Evolutionary conservation across 73 alveolate genomes (phyloP), one percentile per base, ranked within the genome.

Genomic region (Uronychia binucleata): DNA sequence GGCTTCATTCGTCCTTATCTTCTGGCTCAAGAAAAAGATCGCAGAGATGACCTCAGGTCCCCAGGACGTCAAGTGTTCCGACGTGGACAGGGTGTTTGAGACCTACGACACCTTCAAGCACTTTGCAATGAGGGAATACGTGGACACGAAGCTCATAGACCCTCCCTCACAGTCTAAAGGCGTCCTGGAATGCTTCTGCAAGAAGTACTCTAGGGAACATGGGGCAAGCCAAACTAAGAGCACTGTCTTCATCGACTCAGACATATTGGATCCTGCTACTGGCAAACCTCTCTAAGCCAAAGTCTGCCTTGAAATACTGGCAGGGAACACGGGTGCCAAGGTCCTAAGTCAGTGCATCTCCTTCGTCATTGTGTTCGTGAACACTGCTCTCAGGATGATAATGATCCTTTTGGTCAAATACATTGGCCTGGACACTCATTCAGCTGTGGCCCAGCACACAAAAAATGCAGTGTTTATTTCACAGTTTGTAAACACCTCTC

Each of bases 401-500:
- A 57, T 88, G 59, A 75, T 88, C 26, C 30, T 26, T 77, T 34
- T 88, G 5, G 59, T 88, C 1, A 46, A 75, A 0, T 74, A 74
- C 60, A 88, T 88, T 34, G 88, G 91, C 1, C 81, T 79, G 27
- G 88, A 83, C 29, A 83, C 90, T 30, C 33, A 78, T 19, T 76
- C 91, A 26, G 88, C 82, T 0, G 35, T 13, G 33, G 33, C 11
- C 34, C 75, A 86, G 30, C 58, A 80, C 1, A 82, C 67, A 27
- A 83, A 74, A 58, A 58, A 31, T 26, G 94, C 82, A 31, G 86
- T 88, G 26, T 83, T 88, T 35, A 77, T 33, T 8, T 31, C 91
- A 33, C 77, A 88, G 34, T 88, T 88, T 89, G 83, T 88, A 30
- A 88, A 83, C 78, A 82, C 94, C 1, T 89, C 86, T 77, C 31